phyloP scores from a whole-genome alignment of 371 early-diverging fungal genomes.

The Phascolomyces articulosus region DNA sequence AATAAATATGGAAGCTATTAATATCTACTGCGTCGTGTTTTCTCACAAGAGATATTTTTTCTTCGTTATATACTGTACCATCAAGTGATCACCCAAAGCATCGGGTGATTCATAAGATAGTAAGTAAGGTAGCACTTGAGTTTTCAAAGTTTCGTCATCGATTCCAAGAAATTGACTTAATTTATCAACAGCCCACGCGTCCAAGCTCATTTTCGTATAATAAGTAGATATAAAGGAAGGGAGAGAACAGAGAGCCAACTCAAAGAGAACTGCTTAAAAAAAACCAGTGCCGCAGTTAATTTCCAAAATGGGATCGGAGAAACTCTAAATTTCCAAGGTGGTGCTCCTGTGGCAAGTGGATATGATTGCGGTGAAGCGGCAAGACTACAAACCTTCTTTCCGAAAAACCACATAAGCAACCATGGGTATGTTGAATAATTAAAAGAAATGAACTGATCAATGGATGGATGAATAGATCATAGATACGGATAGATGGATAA shows the following conservation, averaged over 20 bases:
- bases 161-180: conserved; percentile 50
- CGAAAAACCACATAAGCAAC: conserved; percentile 5
- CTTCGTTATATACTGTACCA: conserved; percentile 19
- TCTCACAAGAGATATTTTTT: background rate
- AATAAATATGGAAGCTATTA: no score
- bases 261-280: background rate
- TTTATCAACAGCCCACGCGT: conserved; percentile 44
- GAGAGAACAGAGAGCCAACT: no score
- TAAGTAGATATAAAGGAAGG: no score
- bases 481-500: conserved; percentile 9
- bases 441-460: background rate
- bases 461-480: background rate
- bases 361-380: background rate
- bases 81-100: conserved; percentile 39
- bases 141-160: conserved; percentile 42
- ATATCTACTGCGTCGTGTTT: background rate
- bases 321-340: background rate
- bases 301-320: background rate
- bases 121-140: conserved; percentile 46
- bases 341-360: background rate
- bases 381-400: background rate
- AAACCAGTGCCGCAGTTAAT: background rate
- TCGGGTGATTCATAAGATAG: conserved; percentile 32
- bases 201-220: conserved; percentile 5
- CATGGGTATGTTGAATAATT: background rate